These are phyloP conservation scores for Cordyceps cicadae DNA, from an alignment of 2,329 filamentous ascomycete species.

Conservation along the genomic window DNA sequence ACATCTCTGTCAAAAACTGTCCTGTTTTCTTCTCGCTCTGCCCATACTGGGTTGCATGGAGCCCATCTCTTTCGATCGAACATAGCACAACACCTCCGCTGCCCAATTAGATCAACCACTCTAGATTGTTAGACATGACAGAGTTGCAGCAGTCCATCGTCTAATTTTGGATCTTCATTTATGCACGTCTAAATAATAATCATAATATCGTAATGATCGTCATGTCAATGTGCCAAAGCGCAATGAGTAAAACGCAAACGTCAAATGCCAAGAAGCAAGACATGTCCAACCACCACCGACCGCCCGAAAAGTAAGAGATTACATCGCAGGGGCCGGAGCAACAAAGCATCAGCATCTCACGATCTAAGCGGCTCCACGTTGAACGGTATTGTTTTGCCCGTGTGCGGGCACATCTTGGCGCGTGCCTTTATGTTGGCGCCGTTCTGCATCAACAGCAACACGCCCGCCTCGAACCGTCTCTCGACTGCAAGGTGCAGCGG, in stretches of 20 bases:
- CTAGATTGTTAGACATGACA: background rate
- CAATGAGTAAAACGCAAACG: background rate
- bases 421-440: background rate
- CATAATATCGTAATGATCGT: background rate
- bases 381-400: background rate
- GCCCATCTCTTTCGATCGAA: background rate
- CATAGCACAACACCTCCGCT: background rate
- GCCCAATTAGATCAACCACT: background rate
- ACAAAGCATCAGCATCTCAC: background rate
- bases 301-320: background rate
- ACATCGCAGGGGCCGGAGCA: background rate
- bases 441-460: background rate
- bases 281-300: background rate
- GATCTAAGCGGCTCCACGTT: background rate
- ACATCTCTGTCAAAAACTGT: background rate
- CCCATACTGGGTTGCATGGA: background rate
- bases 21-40: background rate
- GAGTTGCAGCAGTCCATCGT: background rate
- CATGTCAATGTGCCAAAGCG: background rate
- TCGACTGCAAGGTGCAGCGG: background rate
- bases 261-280: background rate
- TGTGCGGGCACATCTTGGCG: background rate
- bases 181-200: background rate
- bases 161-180: background rate
- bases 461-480: conserved; percentile 1